Conservation (phyloP, 352 stramenopile species). For the Phytophthora cryptogea region DNA sequence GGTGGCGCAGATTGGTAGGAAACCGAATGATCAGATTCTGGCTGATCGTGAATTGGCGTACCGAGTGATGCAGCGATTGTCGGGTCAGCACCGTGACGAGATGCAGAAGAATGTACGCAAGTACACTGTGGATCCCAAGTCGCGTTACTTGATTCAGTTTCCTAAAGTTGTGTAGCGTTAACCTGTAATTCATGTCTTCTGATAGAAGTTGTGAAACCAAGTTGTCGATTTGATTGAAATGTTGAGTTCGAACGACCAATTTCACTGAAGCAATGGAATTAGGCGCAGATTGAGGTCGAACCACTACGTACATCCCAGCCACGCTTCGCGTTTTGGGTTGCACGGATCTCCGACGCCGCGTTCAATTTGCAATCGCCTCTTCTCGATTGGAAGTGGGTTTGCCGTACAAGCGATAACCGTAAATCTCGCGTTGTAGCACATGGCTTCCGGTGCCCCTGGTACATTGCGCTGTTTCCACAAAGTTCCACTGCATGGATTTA, state of each 20-base stretch:
- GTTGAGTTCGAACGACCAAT: too few relatives aligned
- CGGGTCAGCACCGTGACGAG: constrained; percentile 60
- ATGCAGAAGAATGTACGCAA: constrained; percentile 78
- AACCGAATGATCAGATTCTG: constrained; percentile 63
- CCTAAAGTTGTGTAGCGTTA: constrained; percentile 7
- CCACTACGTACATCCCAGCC: neutral
- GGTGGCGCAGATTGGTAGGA: constrained; percentile 59
- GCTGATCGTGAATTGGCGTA: constrained; percentile 66
- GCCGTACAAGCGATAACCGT: neutral
- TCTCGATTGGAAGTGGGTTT: neutral
- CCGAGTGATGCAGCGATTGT: constrained; percentile 64
- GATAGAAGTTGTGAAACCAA: too few relatives aligned
- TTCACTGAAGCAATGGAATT: too few relatives aligned
- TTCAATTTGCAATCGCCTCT: constrained; percentile 1
- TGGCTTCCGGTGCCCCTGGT: neutral
- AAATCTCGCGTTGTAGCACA: constrained; percentile 6
- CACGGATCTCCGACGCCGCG: neutral
- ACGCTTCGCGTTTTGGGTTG: neutral
- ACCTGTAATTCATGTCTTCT: too few relatives aligned
- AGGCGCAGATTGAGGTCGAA: too few relatives aligned
- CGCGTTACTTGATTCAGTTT: constrained; percentile 65
- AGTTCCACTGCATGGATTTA: constrained; percentile 1
- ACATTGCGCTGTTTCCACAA: constrained; percentile 6
- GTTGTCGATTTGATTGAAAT: too few relatives aligned
- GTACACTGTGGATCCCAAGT: constrained; percentile 67